Evolutionary conservation across 2,329 filamentous ascomycete species (phyloP), one percentile per base, ranked within the genome.

Genomic region (Ophiocordyceps australis): DNA sequence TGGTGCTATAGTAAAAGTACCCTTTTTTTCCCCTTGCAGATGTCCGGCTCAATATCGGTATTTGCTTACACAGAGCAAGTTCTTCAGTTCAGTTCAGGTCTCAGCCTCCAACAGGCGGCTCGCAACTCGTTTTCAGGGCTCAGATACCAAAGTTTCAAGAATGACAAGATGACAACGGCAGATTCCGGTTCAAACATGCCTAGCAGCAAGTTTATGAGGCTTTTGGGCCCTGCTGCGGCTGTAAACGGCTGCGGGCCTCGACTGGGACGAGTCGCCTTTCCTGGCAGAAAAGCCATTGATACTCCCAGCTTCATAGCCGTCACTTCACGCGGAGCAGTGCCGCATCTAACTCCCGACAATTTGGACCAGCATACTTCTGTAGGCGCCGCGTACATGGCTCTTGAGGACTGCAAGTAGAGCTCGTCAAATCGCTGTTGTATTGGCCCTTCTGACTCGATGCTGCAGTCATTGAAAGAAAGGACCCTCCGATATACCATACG

Each of bases 311-410:
- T 77, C 47, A 56, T 93, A 30, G 74, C 71, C 26, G 60, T 78
- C 36, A 78, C 79, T 4, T 94, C 89, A 18, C 68, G 89, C 40
- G 89, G 89, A 14, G 69, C 68, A 2, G 58, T 95, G 19, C 83
- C 89, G 26, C 89, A 98, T 53, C 54, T 98, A 35, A 79, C 85
- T 4, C 85, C 83, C 20, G 89, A 98, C 55, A 77, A 77, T 32
- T 59, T 89, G 35, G 47, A 53, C 21, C 73, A 69, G 28, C 59
- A 76, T 39, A 72, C 74, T 1, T 46, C 63, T 5, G 59, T 91
- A 31, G 56, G 58, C 16, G 78, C 77, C 15, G 61, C 80, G 4
- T 92, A 92, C 45, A 58, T 89, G 41, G 80, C 77, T 1, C 55
- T 95, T 16, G 89, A 98, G 59, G 89, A 98, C 50, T 95, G 89